These are phyloP conservation scores for Stephania yunnanensis DNA, from an alignment of 164 flowering plant species.

Conservation along the genomic window DNA sequence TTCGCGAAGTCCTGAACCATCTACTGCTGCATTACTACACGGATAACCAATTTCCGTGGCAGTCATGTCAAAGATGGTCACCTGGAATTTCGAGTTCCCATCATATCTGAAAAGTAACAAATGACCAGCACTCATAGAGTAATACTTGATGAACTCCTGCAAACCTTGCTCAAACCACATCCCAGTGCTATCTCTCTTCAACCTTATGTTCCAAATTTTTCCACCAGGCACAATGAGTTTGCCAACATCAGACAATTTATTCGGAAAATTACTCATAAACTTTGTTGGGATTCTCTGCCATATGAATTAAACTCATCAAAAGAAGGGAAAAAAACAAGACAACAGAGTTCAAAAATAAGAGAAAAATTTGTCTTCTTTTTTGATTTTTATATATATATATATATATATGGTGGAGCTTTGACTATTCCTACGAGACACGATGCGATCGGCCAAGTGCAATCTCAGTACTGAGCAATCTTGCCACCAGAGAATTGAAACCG, in stretches of 20 bases:
- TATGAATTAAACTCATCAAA: background rate
- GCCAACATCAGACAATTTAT: constrained; percentile 15
- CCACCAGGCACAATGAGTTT: constrained; percentile 21
- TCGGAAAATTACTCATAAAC: constrained; percentile 20
- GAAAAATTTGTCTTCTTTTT: too few relatives aligned
- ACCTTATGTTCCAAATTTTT: constrained; percentile 16
- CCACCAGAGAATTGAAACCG: too few relatives aligned
- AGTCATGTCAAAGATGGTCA: constrained; percentile 20
- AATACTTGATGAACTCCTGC: constrained; percentile 22
- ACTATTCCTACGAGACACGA: too few relatives aligned
- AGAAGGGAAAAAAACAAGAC: background rate
- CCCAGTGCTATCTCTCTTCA: constrained; percentile 11
- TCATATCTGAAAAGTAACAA: constrained; percentile 31
- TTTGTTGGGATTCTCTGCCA: constrained; percentile 29
- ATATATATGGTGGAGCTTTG: too few relatives aligned
- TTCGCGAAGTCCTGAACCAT: background rate
- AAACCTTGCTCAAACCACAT: constrained; percentile 31
- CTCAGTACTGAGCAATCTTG: too few relatives aligned
- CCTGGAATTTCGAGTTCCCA: constrained; percentile 26
- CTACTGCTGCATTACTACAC: background rate
- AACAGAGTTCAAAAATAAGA: background rate
- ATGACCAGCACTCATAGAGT: constrained; percentile 22
- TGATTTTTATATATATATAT: too few relatives aligned
- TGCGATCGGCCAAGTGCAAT: too few relatives aligned
- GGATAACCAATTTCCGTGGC: constrained; percentile 26